Percentiles rank a stretch among this genome's conserved stretches.
Evolutionary conservation across 2,329 filamentous ascomycete genomes (phyloP).

Genomic region (Botryotinia calthae): DNA sequence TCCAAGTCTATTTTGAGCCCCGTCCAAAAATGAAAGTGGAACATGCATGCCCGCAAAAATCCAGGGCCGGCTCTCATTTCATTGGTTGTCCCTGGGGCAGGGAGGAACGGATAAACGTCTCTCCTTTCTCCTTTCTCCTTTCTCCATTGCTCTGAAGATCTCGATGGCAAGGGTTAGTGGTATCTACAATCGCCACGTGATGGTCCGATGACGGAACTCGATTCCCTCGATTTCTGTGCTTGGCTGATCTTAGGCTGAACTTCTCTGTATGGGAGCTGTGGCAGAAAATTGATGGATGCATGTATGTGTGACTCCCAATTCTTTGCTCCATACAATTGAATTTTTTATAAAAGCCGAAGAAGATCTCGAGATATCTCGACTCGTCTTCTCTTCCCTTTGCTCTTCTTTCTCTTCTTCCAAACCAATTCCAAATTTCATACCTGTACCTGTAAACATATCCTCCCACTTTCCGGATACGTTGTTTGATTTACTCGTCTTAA

Average conservation of each 20-base stretch:
- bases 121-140: not conserved
- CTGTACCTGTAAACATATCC: not conserved
- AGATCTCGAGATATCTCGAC: not conserved
- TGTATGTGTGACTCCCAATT: not conserved
- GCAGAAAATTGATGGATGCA: not conserved
- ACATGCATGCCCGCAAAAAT: too few species aligned
- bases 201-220: not conserved
- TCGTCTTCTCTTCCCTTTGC: too few species aligned
- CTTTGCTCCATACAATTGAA: not conserved
- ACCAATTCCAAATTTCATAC: too few species aligned
- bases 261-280: not conserved
- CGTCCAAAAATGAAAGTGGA: not conserved
- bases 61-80: not conserved
- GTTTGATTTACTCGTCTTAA: not conserved
- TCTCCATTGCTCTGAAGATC: not conserved
- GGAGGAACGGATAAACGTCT: not conserved
- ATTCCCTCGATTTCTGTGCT: too few species aligned
- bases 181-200: not conserved
- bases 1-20: conserved; percentile 3
- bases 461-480: too few species aligned
- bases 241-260: not conserved
- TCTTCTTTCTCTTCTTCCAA: not conserved
- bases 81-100: not conserved
- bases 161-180: not conserved
- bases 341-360: not conserved